These are phyloP conservation scores for Ustilago hordei DNA, from an alignment of 1,284 basidiomycete species.

Conservation along the genomic window DNA sequence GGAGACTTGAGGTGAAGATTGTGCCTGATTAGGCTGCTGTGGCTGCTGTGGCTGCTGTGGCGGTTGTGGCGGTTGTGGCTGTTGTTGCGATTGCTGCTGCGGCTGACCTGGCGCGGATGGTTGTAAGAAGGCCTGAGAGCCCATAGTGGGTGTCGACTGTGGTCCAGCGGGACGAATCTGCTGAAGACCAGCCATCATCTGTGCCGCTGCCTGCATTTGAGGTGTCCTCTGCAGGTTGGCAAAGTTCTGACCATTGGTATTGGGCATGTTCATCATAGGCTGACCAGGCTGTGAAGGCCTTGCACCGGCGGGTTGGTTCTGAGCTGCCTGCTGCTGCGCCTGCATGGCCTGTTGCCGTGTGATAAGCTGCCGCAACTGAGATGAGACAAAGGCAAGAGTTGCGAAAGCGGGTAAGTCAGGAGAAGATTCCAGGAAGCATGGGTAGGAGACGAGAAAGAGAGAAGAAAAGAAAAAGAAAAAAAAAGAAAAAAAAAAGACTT, in stretches of 20 bases:
- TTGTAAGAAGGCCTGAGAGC: conserved; percentile 36
- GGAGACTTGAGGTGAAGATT: conserved; percentile 33
- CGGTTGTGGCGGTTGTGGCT: conserved; percentile 12
- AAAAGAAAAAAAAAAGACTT: conserved; percentile 1
- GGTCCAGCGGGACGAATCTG: conserved; percentile 38
- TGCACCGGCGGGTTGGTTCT: conserved; percentile 41
- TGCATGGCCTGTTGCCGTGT: conserved; percentile 53
- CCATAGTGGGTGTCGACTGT: conserved; percentile 41
- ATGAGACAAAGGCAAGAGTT: not conserved
- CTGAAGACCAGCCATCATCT: conserved; percentile 54
- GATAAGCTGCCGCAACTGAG: conserved; percentile 49
- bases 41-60: conserved; percentile 28
- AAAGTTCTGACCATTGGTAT: conserved; percentile 42
- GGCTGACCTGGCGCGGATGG: conserved; percentile 26
- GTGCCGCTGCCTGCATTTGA: conserved; percentile 54
- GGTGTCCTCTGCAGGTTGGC: conserved; percentile 55
- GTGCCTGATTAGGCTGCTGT: conserved; percentile 23
- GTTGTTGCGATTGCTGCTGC: conserved; percentile 21
- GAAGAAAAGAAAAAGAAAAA: not conserved
- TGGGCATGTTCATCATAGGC: conserved; percentile 31
- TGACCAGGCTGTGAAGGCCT: conserved; percentile 53
- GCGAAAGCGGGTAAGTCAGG: not conserved
- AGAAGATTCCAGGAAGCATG: no score
- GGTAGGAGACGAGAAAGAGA: no score
- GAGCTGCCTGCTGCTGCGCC: conserved; percentile 53